Evolutionary conservation across 2,329 filamentous ascomycete genomes (phyloP), one percentile per base, ranked within the genome.

Genomic region (Xylariaceae sp.): DNA sequence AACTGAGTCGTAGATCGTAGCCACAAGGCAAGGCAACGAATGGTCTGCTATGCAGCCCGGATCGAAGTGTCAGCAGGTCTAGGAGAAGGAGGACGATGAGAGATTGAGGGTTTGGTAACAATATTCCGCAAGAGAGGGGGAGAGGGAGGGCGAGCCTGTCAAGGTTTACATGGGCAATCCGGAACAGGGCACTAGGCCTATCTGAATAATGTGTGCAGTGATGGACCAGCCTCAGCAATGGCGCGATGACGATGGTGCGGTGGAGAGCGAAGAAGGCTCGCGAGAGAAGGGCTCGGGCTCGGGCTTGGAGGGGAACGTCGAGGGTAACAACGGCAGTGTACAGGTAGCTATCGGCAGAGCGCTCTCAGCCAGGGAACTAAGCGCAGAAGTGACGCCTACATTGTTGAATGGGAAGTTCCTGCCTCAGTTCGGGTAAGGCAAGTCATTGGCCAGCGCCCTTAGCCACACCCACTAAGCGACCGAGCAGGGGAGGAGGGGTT

Each of bases 21-120:
- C 44, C 30, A 41, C 56, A 54, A 39, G 32, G 50, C 54, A 37
- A n/a, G 51, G 29, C 34, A 34, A 51, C 35, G 27, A 37, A 51
- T 9, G 29, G 11, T 50, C 44, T 53, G 51, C 56, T 53, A 52
- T 58, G 53, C 58, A 54, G 53, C 50, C 52, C 41, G 53, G 48
- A 47, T 56, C 51, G 56, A 54, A 47, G 54, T 46, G 47, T 51
- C 37, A 47, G 55, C 54, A 51, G 51, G 32, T 27, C 19, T 39
- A 42, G 6, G 40, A 12, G 40, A 27, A 42, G 19, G 26, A 9
- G 40, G 40, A 19, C 37, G 34, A 32, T 35, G 54, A 50, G 50
- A 51, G 56, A 58, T 39, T 54, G 50, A 51, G 27, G 47, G 35
- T 54, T 45, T 31, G 43, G 43, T 49, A 19, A 46, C 29, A 46